A percentile compares a stretch with the other conserved stretches of the same genome.
Conservation (phyloP, 1,139 yeast species). For the Lodderomyces metapsilosis region DNA sequence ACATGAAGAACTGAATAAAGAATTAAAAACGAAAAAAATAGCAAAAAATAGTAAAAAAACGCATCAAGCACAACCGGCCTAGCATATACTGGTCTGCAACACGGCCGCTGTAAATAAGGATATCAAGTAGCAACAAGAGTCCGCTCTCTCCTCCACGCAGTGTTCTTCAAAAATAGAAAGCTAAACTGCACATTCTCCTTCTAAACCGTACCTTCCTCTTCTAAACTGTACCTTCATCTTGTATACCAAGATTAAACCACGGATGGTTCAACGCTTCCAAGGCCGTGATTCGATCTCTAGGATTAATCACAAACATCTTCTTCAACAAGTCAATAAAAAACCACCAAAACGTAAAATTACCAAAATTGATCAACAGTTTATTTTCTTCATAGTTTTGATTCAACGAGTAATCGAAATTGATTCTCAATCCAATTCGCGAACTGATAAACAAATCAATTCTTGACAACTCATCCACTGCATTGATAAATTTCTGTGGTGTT, state of each 20-base stretch:
- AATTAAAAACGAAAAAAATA: background rate
- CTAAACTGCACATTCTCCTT: no score
- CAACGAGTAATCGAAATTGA: slow-evolving; percentile 40
- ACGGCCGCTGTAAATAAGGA: no score
- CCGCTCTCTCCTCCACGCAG: no score
- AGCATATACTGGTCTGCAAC: no score
- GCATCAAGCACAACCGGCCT: no score
- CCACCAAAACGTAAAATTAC: slow-evolving; percentile 74
- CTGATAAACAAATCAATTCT: slow-evolving; percentile 51
- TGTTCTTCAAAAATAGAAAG: no score
- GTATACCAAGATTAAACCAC: slow-evolving; percentile 74
- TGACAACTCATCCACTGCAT: slow-evolving; percentile 51
- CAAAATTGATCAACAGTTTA: slow-evolving; percentile 39
- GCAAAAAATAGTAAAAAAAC: no score
- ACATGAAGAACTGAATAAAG: slow-evolving; percentile 1
- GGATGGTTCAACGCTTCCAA: slow-evolving; percentile 70
- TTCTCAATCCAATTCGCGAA: slow-evolving; percentile 38
- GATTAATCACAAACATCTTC: slow-evolving; percentile 62
- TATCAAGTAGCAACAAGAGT: no score
- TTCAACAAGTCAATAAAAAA: slow-evolving; percentile 66
- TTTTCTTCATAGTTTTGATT: slow-evolving; percentile 44
- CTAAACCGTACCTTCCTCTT: no score
- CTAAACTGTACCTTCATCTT: slow-evolving; percentile 67
- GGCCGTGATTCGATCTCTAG: slow-evolving; percentile 62
- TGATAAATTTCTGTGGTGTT: slow-evolving; percentile 48